phyloP scores from a whole-genome alignment of 2,329 filamentous ascomycete species.

The Blastomyces percursus region DNA sequence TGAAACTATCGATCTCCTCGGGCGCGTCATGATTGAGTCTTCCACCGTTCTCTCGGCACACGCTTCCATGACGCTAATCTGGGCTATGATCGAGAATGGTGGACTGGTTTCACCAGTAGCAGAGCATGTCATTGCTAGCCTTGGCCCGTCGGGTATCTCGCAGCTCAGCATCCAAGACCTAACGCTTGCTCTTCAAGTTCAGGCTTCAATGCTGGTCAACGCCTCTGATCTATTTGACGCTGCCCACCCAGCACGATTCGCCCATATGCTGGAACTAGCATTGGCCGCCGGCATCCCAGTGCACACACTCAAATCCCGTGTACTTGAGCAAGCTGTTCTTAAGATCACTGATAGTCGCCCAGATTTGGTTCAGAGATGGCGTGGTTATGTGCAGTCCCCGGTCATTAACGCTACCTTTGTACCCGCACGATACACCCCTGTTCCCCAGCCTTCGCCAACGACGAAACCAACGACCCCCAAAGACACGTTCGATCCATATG shows the following conservation, averaged over 20 bases:
- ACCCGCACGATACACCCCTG: slow-evolving; percentile 30
- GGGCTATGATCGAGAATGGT: slow-evolving; percentile 56
- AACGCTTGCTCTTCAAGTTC: slow-evolving; percentile 51
- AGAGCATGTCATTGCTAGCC: slow-evolving; percentile 49
- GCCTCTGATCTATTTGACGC: slow-evolving; percentile 39
- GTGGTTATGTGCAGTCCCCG: slow-evolving; percentile 37
- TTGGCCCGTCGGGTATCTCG: slow-evolving; percentile 49
- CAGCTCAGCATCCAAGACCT: slow-evolving; percentile 43
- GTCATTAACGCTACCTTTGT: slow-evolving; percentile 36
- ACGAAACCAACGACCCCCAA: slow-evolving; percentile 54
- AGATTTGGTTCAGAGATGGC: slow-evolving; percentile 45
- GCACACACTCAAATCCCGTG: slow-evolving; percentile 44
- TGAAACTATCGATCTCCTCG: slow-evolving; percentile 65
- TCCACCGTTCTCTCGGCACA: slow-evolving; percentile 42
- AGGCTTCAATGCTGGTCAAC: slow-evolving; percentile 39
- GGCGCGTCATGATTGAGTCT: slow-evolving; percentile 45
- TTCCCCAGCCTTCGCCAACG: slow-evolving; percentile 39
- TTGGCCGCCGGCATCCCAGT: slow-evolving; percentile 43
- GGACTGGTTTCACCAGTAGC: slow-evolving; percentile 49
- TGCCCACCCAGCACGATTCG: slow-evolving; percentile 49
- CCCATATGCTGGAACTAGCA: slow-evolving; percentile 50
- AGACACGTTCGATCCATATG: slow-evolving; percentile 84
- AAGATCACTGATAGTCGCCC: slow-evolving; percentile 40
- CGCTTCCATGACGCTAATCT: slow-evolving; percentile 49
- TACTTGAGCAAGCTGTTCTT: slow-evolving; percentile 49